These are phyloP conservation scores for Prunus padus DNA, from an alignment of 306 rosid species.

Conservation along the genomic window DNA sequence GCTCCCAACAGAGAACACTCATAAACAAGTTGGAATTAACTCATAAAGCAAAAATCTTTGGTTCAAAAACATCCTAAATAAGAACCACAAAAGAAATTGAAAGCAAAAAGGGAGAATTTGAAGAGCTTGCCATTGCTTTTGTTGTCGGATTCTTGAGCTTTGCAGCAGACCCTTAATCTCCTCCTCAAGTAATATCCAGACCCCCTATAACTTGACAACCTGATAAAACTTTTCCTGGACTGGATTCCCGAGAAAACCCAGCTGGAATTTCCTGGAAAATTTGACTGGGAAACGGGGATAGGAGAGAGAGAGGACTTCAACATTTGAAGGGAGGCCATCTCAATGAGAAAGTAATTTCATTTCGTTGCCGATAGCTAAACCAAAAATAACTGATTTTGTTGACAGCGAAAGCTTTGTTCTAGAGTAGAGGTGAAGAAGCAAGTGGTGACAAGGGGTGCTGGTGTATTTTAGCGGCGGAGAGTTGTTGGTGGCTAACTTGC, in stretches of 20 bases:
- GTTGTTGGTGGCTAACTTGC: conserved; percentile 31
- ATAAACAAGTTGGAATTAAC: neutral
- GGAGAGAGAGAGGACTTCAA: conserved; percentile 58
- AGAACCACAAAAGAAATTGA: neutral
- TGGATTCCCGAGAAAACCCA: conserved; percentile 32
- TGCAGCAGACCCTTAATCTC: conserved; percentile 47
- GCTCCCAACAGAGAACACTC: neutral
- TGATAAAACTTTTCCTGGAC: conserved; percentile 38
- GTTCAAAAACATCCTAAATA: neutral
- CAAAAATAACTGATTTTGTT: neutral
- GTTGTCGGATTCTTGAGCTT: conserved; percentile 55
- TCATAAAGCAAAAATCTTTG: neutral
- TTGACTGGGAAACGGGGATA: conserved; percentile 48
- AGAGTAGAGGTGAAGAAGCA: conserved; percentile 26
- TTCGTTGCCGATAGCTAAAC: neutral
- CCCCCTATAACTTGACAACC: conserved; percentile 29
- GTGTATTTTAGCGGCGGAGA: conserved; percentile 35
- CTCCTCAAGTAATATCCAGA: conserved; percentile 30
- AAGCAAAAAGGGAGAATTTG: neutral
- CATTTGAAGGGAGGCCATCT: conserved; percentile 65
- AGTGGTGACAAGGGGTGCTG: neutral
- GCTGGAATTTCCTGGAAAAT: conserved; percentile 41
- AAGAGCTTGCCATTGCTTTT: conserved; percentile 66
- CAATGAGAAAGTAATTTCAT: conserved; percentile 32
- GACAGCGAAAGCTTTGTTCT: conserved; percentile 23